Conservation (phyloP, 2,329 filamentous ascomycete species). For the Aureobasidium mangrovei region DNA sequence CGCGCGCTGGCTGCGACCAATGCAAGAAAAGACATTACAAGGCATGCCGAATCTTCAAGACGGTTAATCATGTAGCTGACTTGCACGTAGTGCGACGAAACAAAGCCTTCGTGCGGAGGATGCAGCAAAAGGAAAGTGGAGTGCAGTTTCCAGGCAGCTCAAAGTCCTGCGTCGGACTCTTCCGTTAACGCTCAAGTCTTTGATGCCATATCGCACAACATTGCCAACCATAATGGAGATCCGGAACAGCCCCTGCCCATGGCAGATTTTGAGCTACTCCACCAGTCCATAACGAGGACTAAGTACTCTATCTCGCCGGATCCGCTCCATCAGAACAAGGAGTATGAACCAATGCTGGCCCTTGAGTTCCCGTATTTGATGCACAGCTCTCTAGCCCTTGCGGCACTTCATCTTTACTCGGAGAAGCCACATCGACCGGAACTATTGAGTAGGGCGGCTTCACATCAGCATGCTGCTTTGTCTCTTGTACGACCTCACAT, state of each 20-base stretch:
- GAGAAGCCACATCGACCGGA: constrained; percentile 3
- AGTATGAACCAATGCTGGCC: constrained; percentile 1
- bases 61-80: not conserved
- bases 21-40: constrained; percentile 10
- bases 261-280: constrained; percentile 18
- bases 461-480: constrained; percentile 15
- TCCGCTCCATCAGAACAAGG: not conserved
- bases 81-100: constrained; percentile 18
- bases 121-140: constrained; percentile 16
- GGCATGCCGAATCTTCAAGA: not conserved
- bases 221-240: not conserved
- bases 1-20: not conserved
- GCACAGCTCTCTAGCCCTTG: constrained; percentile 18
- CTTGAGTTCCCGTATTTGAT: constrained; percentile 17
- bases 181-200: constrained; percentile 1
- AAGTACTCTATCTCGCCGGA: constrained; percentile 11
- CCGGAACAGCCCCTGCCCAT: constrained; percentile 14
- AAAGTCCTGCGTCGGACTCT: not conserved
- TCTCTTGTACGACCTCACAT: constrained; percentile 14
- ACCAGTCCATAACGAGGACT: constrained; percentile 17
- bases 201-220: constrained; percentile 9
- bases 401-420: constrained; percentile 18
- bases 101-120: constrained; percentile 18
- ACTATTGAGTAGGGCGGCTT: constrained; percentile 10
- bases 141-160: constrained; percentile 14